Conservation (phyloP, 129 eudicot species). For the Mikania micrantha region DNA sequence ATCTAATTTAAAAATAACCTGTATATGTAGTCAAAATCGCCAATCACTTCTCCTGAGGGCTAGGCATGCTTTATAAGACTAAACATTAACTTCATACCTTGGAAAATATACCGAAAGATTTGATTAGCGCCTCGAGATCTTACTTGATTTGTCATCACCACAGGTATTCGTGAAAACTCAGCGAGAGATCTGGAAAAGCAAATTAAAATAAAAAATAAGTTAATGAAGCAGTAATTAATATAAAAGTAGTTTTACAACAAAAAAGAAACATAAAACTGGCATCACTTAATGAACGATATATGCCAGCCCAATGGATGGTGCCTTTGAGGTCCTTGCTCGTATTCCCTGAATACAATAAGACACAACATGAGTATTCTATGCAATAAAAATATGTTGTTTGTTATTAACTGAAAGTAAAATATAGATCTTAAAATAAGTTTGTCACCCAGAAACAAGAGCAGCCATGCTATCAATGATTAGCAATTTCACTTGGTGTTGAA, state of each 20-base stretch:
- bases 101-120: conserved; percentile 47
- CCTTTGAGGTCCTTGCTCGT: conserved; percentile 51
- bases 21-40: too few relatives aligned
- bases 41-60: too few relatives aligned
- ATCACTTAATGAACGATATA: conserved; percentile 76
- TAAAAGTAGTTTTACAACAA: background rate
- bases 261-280: background rate
- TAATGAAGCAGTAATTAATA: background rate
- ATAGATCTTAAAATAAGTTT: conserved; percentile 5
- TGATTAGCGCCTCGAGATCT: conserved; percentile 57
- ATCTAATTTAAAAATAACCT: too few relatives aligned
- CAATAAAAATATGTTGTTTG: background rate
- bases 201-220: background rate
- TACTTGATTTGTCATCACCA: conserved; percentile 89
- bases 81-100: conserved; percentile 32
- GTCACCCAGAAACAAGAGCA: conserved; percentile 73
- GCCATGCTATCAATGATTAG: conserved; percentile 89
- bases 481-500: conserved; percentile 64
- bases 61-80: too few relatives aligned
- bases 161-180: conserved; percentile 76
- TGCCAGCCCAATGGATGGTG: conserved; percentile 85
- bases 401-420: background rate
- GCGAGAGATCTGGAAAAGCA: conserved; percentile 55
- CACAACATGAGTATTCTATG: background rate
- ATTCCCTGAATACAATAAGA: conserved; percentile 42